phyloP scores from a whole-genome alignment of 345 rosid genomes.

The Dimocarpus longan region DNA sequence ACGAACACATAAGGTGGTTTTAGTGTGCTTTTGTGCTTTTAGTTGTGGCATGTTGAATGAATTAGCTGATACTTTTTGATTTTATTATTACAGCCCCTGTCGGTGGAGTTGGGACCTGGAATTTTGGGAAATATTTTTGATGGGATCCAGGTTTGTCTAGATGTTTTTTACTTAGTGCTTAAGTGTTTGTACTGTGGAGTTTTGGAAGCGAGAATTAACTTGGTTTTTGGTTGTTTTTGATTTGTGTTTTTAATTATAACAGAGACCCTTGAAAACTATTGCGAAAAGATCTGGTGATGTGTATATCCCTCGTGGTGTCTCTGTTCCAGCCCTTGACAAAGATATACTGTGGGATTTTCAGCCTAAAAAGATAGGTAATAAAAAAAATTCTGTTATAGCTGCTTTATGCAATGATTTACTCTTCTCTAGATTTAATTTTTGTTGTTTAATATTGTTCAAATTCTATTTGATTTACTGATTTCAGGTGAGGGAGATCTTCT shows the following conservation, averaged over 20 bases:
- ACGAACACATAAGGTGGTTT: conserved; percentile 79
- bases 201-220: not conserved
- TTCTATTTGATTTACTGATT: conserved; percentile 20
- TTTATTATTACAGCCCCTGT: conserved; percentile 69
- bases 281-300: conserved; percentile 95
- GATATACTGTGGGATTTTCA: conserved; percentile 93
- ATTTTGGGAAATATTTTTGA: conserved; percentile 97
- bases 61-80: conserved; percentile 29
- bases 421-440: conserved; percentile 2
- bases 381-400: not conserved
- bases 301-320: conserved; percentile 98
- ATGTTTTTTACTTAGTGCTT: conserved; percentile 1
- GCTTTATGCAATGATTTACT: conserved; percentile 6
- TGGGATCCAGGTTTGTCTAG: conserved; percentile 84
- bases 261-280: conserved; percentile 99
- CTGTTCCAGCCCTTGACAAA: conserved; percentile 98
- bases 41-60: not conserved
- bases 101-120: conserved; percentile 99
- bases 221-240: conserved; percentile 12
- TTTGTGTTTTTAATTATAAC: conserved; percentile 18
- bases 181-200: conserved; percentile 10
- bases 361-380: conserved; percentile 81
- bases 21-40: not conserved
- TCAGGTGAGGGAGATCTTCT: conserved; percentile 95
- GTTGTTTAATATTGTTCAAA: conserved; percentile 19